phyloP scores from a whole-genome alignment of 768 basidiomycete genomes.

The Lactifluus hygrophoroides region DNA sequence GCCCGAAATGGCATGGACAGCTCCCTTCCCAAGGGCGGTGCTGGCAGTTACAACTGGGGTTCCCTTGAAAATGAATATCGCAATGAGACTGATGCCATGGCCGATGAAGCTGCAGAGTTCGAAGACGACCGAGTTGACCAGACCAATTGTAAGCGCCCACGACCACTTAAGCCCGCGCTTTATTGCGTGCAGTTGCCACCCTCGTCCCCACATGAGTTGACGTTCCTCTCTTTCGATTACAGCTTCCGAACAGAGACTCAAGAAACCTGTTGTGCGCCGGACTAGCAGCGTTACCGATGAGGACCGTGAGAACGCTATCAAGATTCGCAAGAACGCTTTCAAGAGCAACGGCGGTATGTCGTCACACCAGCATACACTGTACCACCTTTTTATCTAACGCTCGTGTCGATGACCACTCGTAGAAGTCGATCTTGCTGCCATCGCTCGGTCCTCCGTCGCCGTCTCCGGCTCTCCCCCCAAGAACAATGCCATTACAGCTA shows the following conservation, averaged over 20 bases:
- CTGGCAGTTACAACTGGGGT: conserved; percentile 84
- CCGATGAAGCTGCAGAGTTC: conserved; percentile 47
- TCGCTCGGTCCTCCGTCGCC: conserved; percentile 77
- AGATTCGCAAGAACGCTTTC: conserved; percentile 67
- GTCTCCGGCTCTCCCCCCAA: conserved; percentile 46
- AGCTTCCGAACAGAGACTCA: background rate
- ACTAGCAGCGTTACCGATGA: conserved; percentile 47
- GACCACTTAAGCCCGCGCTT: conserved; percentile 5
- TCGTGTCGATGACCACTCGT: background rate
- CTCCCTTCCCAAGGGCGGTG: conserved; percentile 68
- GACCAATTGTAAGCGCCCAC: conserved; percentile 16
- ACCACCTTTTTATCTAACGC: background rate
- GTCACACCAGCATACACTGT: too few species aligned
- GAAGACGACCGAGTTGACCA: conserved; percentile 29
- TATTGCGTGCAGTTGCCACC: background rate
- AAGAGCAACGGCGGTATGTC: conserved; percentile 40
- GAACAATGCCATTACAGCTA: background rate
- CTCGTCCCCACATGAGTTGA: conserved; percentile 10
- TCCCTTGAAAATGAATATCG: conserved; percentile 46
- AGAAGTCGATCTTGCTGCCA: conserved; percentile 58
- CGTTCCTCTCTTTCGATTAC: background rate
- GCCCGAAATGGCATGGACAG: conserved; percentile 69
- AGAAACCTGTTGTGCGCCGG: conserved; percentile 19
- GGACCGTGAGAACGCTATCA: conserved; percentile 52
- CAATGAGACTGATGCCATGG: conserved; percentile 48